Conservation (phyloP, 2,329 filamentous ascomycete genomes). For the Orbilia brochopaga region DNA sequence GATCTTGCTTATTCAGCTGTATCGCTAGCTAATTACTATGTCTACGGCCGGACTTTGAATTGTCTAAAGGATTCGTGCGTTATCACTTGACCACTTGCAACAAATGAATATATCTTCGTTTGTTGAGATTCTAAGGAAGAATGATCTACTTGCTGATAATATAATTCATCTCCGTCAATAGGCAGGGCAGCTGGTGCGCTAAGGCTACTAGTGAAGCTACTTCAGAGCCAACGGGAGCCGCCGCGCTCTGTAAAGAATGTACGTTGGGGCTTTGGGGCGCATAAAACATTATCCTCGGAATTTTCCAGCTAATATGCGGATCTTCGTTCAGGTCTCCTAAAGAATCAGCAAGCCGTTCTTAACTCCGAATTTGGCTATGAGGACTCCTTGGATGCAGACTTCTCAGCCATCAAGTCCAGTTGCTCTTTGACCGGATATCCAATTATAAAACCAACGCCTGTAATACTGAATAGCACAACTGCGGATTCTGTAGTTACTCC, state of each 20-base stretch:
- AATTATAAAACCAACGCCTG: conserved; percentile 25
- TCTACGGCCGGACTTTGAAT: conserved; percentile 35
- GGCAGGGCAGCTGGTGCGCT: conserved; percentile 33
- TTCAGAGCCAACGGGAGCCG: conserved; percentile 27
- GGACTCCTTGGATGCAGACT: conserved; percentile 29
- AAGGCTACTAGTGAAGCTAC: conserved; percentile 30
- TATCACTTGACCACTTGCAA: not conserved
- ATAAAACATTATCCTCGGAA: conserved; percentile 6
- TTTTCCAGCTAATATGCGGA: conserved; percentile 15
- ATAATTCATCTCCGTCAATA: conserved; percentile 6
- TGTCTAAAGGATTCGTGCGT: conserved; percentile 37
- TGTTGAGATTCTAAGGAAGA: conserved; percentile 1
- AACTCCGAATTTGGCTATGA: conserved; percentile 35
- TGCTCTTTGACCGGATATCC: conserved; percentile 38
- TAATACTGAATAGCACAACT: conserved; percentile 37
- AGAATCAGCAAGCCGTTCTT: conserved; percentile 32
- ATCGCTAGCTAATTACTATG: conserved; percentile 39
- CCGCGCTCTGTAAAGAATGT: conserved; percentile 33
- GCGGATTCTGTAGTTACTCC: conserved; percentile 25
- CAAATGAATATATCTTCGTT: conserved; percentile 7
- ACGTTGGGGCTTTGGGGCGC: conserved; percentile 5
- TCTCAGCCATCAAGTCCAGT: conserved; percentile 32
- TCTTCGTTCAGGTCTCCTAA: conserved; percentile 20
- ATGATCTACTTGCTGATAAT: conserved; percentile 16
- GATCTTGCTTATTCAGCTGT: conserved; percentile 37